Evolutionary conservation across 2,329 filamentous ascomycete genomes (phyloP).

Genomic region (Ramichloridium luteum): DNA sequence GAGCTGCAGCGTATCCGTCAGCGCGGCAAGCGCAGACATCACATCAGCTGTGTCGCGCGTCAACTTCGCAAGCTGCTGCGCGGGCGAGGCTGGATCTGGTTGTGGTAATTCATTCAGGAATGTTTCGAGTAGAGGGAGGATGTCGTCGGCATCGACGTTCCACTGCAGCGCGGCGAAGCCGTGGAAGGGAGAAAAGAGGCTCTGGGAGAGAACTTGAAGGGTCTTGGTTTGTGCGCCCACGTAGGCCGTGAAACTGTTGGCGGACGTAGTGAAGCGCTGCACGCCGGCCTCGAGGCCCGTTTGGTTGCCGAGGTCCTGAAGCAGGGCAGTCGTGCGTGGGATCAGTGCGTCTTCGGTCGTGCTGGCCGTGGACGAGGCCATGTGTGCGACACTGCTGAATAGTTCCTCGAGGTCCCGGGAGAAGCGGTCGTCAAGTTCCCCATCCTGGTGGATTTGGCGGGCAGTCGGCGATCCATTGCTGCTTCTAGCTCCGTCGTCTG

Average conservation of each 20-base stretch:
- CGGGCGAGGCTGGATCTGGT: constrained; percentile 48
- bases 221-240: constrained; percentile 63
- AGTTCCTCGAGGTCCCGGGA: constrained; percentile 24
- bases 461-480: background rate
- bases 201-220: constrained; percentile 59
- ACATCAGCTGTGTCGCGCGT: constrained; percentile 56
- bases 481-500: constrained; percentile 13
- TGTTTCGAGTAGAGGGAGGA: constrained; percentile 55
- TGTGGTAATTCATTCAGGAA: constrained; percentile 55
- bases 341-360: constrained; percentile 23
- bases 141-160: constrained; percentile 51
- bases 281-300: constrained; percentile 21
- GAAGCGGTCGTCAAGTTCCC: constrained; percentile 44
- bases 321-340: constrained; percentile 19
- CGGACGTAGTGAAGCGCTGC: constrained; percentile 25
- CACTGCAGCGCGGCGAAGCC: constrained; percentile 49
- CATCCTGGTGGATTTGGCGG: constrained; percentile 3
- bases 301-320: constrained; percentile 26
- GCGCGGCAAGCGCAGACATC: constrained; percentile 66
- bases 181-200: constrained; percentile 49
- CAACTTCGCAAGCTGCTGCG: constrained; percentile 55
- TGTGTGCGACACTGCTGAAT: constrained; percentile 23
- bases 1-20: constrained; percentile 91
- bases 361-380: constrained; percentile 20
- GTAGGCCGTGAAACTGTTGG: constrained; percentile 51